These are phyloP conservation scores for Nitzschia sp. DNA, from an alignment of 108 stramenopile species.

Conservation along the genomic window DNA sequence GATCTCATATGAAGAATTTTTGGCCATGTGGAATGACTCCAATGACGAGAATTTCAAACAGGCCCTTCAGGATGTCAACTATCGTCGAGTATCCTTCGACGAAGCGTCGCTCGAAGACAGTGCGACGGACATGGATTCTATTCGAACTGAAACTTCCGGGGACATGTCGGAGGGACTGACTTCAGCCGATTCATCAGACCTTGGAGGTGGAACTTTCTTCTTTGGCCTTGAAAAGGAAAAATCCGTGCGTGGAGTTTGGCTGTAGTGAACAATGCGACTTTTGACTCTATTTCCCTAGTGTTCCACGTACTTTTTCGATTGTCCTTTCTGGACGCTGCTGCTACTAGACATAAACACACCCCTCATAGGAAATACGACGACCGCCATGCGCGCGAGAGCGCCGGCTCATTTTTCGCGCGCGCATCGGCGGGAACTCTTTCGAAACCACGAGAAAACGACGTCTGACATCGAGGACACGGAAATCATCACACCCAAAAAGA, in stretches of 20 bases:
- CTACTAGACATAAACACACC: too few species aligned
- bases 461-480: too few species aligned
- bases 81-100: constrained; percentile 12
- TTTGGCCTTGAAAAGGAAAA: constrained; percentile 42
- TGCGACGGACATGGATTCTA: neutral
- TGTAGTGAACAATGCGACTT: too few species aligned
- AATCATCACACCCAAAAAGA: too few species aligned
- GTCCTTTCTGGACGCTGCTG: too few species aligned
- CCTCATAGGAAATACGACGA: too few species aligned
- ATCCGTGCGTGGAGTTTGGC: constrained; percentile 38
- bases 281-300: too few species aligned
- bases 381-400: too few species aligned
- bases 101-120: neutral
- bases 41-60: constrained; percentile 4
- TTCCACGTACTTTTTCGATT: too few species aligned
- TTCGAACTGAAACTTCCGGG: neutral
- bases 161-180: neutral
- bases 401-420: too few species aligned
- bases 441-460: too few species aligned
- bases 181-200: constrained; percentile 14
- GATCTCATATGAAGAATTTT: constrained; percentile 77
- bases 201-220: constrained; percentile 14
- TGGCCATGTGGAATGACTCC: constrained; percentile 32
- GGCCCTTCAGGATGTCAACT: constrained; percentile 10
- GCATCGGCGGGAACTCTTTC: too few species aligned